Percentiles rank a stretch among this genome's conserved stretches.
Evolutionary conservation across 2,329 filamentous ascomycete genomes (phyloP).

Genomic region (Sclerotinia sclerotiorum): DNA sequence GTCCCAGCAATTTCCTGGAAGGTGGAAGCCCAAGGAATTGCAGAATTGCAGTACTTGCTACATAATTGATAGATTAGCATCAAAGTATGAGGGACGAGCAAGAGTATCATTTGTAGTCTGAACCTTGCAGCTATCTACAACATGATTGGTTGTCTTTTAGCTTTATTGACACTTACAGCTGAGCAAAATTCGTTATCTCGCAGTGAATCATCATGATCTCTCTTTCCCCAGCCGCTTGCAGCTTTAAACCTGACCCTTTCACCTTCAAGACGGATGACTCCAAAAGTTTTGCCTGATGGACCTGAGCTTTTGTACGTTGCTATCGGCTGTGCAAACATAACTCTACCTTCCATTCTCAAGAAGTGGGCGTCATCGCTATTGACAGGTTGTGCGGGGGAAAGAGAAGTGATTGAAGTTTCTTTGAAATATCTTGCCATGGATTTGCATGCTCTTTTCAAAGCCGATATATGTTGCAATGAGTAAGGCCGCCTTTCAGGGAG

Average conservation of each 20-base stretch:
- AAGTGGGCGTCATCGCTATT: background rate
- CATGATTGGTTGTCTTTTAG: too few relatives aligned
- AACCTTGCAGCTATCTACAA: background rate
- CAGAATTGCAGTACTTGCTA: constrained; percentile 18
- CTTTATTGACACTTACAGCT: background rate
- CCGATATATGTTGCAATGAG: constrained; percentile 5
- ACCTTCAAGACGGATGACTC: constrained; percentile 2
- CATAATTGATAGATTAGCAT: background rate
- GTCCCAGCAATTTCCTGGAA: constrained; percentile 11
- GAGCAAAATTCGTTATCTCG: constrained; percentile 18
- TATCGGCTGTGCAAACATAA: background rate
- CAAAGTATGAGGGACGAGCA: background rate
- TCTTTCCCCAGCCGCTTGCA: constrained; percentile 4
- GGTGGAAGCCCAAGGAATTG: constrained; percentile 7
- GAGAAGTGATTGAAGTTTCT: background rate
- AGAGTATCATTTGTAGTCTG: too few relatives aligned
- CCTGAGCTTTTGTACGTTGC: background rate
- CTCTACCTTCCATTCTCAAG: background rate
- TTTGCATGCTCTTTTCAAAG: constrained; percentile 9
- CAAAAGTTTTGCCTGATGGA: constrained; percentile 4
- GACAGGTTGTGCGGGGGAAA: background rate
- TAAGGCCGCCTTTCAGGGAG: background rate
- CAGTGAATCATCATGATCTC: background rate
- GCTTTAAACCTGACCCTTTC: background rate
- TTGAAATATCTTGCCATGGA: background rate